A percentile compares a stretch with the other conserved stretches of the same genome.
These are phyloP conservation scores for Nakaseomyces uthaithaninus DNA, from an alignment of 1,139 yeast genomes.

Conservation along the genomic window DNA sequence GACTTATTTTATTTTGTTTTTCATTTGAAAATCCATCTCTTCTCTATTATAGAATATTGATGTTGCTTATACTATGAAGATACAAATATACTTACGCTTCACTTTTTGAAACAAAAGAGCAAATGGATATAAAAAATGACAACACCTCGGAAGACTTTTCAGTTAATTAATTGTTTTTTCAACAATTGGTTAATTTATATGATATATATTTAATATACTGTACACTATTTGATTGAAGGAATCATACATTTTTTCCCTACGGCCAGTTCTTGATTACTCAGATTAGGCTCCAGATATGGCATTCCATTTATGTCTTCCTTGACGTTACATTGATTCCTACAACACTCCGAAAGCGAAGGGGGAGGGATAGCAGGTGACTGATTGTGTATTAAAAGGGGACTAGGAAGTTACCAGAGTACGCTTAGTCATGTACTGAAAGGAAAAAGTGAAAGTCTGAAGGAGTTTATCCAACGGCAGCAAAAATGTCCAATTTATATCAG, in stretches of 20 bases:
- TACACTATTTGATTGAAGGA: not conserved
- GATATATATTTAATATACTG: slow-evolving; percentile 1
- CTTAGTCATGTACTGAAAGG: too few relatives aligned
- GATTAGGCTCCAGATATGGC: too few relatives aligned
- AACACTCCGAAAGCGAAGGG: too few relatives aligned
- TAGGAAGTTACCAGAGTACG: too few relatives aligned
- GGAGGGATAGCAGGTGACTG: too few relatives aligned
- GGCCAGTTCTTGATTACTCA: not conserved
- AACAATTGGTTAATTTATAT: not conserved
- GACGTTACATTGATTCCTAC: too few relatives aligned
- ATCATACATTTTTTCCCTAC: not conserved
- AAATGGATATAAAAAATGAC: not conserved
- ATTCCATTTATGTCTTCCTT: too few relatives aligned
- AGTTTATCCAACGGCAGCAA: too few relatives aligned
- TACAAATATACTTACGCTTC: not conserved
- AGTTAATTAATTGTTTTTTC: not conserved
- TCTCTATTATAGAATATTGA: not conserved
- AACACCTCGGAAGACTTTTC: not conserved
- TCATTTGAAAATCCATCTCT: too few relatives aligned
- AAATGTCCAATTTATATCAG: slow-evolving; percentile 40
- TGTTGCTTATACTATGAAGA: not conserved
- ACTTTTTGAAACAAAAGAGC: not conserved
- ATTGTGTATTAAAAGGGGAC: too few relatives aligned
- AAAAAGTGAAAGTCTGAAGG: too few relatives aligned
- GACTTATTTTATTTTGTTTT: slow-evolving; percentile 1